Base-by-base conservation (phyloP, 73 alveolate genomes). In the Stentor coeruleus region DNA sequence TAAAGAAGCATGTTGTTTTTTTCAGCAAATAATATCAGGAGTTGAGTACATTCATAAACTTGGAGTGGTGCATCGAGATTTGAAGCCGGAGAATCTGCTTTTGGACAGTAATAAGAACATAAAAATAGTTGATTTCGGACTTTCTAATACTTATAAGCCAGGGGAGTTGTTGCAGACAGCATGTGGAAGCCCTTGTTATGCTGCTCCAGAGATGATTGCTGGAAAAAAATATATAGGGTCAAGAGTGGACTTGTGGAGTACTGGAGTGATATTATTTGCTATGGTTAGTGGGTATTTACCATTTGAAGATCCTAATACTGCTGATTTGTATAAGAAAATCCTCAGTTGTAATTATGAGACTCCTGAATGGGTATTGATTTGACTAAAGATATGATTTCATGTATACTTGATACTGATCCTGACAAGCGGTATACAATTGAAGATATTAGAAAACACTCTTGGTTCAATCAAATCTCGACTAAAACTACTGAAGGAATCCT, bases 121-220 rank as follows among this genome's bases (percentile, higher is more conserved):
- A 72, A 98, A 98, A 86, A 92, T 98, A 57, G 99, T 99, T 0
- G 99, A 98, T 91, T 98, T 98, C 91, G 99, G 99, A 39, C 87
- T 98, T 89, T 85, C 93, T 26, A 60, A 95, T 85, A 90, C 93
- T 26, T 92, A 92, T 77, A 86, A 89, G 49, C 33, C 74, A 58
- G 94, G 92, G 3, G 98, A 95, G 75, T 76, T 88, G 72, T 76
- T 96, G 55, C 89, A 82, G 59, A 88, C 98, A 2, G 94, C 97
- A 3, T 95, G 99, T 83, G 99, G 99, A 14, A 85, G 95, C 74
- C 97, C 97, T 35, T 91, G 97, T 72, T 95, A 95, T 84, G 98
- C 98, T 3, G 96, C 99, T 35, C 99, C 99, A 3, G 99, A 95
- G 84, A 93, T 95, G 99, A 81, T 93, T 28, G 92, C 89, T 37